Percentiles rank a stretch among this genome's conserved stretches.
These are phyloP conservation scores for Rhodotorula graminis DNA, from an alignment of 768 basidiomycete species.

Conservation along the genomic window DNA sequence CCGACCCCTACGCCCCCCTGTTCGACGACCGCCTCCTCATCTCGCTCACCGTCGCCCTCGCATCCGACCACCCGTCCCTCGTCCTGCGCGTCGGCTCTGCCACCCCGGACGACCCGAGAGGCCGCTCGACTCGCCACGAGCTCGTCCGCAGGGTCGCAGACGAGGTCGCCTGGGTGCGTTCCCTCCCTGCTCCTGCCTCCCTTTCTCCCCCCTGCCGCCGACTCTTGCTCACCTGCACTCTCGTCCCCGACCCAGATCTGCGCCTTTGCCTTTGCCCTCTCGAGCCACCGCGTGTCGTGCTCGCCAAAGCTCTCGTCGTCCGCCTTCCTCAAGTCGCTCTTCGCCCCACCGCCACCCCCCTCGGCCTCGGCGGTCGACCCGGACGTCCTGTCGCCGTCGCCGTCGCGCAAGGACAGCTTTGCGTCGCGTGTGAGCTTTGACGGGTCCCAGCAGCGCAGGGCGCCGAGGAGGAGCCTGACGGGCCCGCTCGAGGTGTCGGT, in stretches of 20 bases:
- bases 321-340: slow-evolving; percentile 6
- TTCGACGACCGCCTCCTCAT: slow-evolving; percentile 7
- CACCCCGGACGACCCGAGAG: not conserved
- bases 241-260: not conserved
- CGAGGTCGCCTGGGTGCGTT: slow-evolving; percentile 4
- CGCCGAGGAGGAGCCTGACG: not conserved
- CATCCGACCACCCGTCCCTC: not conserved
- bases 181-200: not conserved
- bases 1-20: not conserved
- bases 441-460: not conserved
- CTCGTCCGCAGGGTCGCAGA: not conserved
- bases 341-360: not conserved
- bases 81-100: not conserved
- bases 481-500: not conserved
- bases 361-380: not conserved
- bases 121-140: not conserved
- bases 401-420: not conserved
- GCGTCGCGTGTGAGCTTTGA: too few species aligned
- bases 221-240: not conserved
- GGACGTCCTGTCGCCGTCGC: not conserved
- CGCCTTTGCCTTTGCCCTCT: not conserved
- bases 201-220: too few species aligned
- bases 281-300: not conserved
- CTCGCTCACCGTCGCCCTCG: not conserved
- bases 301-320: not conserved